Base-by-base conservation (phyloP, 2,329 filamentous ascomycete genomes). In the Fusarium sp. region DNA sequence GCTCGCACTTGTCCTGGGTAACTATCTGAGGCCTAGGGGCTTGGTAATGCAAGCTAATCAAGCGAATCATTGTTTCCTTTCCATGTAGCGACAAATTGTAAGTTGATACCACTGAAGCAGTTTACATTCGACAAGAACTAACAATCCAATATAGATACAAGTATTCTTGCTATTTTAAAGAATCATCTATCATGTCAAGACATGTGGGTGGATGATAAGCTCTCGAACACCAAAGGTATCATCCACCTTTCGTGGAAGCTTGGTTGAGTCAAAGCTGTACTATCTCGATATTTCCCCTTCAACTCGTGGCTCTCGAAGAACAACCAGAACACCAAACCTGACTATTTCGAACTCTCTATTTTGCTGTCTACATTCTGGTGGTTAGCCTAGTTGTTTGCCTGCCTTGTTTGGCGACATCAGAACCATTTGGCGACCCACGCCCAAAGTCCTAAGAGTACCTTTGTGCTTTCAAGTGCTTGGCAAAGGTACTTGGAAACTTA, bases 361-460 rank as follows among this genome's bases (percentile, higher is more conserved):
- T 14, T 56, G 18, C 5, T 14, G 18, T 47, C 12, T 49, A 27
- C 22, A 25, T 46, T 18, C 10, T 5, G 22, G 14, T n/a, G 18
- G 20, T 22, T 36, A 17, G 18, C 14, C 27, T 12, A 10, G 13
- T 25, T 14, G 27, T 33, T 12, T 44, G 36, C 55, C 27, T 52
- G 57, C 57, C 44, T 64, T 20, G n/a, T 27, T 53, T 35, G 44
- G 11, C 11, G n/a, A 36, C 25, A 20, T 25, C 18, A 35, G 12
- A 49, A 39, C 20, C 22, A 42, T 31, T 38, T 29, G 49, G 31
- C 55, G 47, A 41, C 38, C 63, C 22, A 67, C 41, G 20, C 38
- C 54, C 36, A 39, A 38, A 68, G 42, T 61, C 55, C 36, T 54
- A 49, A 29, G 49, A 27, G 58, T 55, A 65, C 41, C 49, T 25